Base-by-base conservation (phyloP, 805 yeast species). In the Starmerella ratchasimensis region DNA sequence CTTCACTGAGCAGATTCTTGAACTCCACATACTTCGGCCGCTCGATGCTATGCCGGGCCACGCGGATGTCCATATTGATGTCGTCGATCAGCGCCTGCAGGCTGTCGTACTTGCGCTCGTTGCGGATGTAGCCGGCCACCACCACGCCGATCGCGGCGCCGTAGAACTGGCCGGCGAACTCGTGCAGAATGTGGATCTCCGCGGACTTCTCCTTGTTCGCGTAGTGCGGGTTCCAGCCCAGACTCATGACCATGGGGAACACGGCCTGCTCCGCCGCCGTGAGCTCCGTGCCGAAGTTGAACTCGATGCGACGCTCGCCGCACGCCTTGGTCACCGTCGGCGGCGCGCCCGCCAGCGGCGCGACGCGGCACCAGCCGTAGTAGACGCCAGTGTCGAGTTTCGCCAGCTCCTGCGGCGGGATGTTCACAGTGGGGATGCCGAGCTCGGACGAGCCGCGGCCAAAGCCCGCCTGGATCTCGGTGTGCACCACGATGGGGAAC, bases 221-320 rank as follows among this genome's bases (percentile, higher is more conserved):
- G 61, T 74, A 90, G 55, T 77, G 88, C 27, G 98, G 97, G 54
- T 90, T 90, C 80, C 84, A 82, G 1, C 99, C 99, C 15, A 90
- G 68, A 7, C 94, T 81, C 81, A 88, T 78, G 7, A 90, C 98
- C 76, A 84, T 83, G 0, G 96, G 96, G 19, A 74, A 62, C 1
- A 66, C 67, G 15, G 67, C 60, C 28, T 67, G 70, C 3, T 48
- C 51, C 1, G 54, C 57, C 0, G 36, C 20, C n/a, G 39, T 22
- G 33, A 84, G 59, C 8, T 57, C 49, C 5, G 56, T 46, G 1
- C 94, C 95, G 51, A 70, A 72, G 41, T 73, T 78, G 54, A 77
- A 72, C 26, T 61, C 67, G 13, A 75, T 76, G 19, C 55, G 53
- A 14, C 51, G 45, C 5, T 30, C 38, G 33, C 41, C 37, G 27